Base-by-base conservation (phyloP, 2,329 filamentous ascomycete genomes). In the Penicillium brasilianum region DNA sequence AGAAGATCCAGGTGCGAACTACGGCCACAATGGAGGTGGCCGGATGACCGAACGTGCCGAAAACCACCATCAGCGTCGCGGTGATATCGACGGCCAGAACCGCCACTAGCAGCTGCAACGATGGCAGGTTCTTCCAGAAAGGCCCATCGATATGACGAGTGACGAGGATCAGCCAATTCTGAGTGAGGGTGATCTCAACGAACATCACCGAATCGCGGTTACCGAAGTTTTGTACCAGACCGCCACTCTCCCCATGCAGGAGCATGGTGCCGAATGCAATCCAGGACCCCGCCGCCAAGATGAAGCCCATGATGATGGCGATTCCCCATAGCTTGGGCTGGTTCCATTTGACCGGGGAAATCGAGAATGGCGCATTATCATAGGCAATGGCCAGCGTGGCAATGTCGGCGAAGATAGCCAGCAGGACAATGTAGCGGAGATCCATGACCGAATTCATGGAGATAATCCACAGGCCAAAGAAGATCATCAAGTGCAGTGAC, bases 121-220 rank as follows among this genome's bases (percentile, higher is more conserved):
- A 96, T 62, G 93, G 92, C 61, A 92, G 86, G 25, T 90, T 93
- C 3, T 90, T 93, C 92, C 92, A 96, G 85, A 96, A 94, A 57
- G 92, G 91, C 73, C 92, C 92, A 80, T 93, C 93, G 80, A 92
- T 90, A 84, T 92, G 91, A 68, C 93, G 92, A 67, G 92, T 96
- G 81, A 96, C 94, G 84, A 97, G 96, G 80, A 97, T 97, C 55
- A 96, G 86, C 92, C 93, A 96, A 83, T 96, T 97, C 85, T 96
- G 91, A 62, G 92, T 93, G 57, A 96, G 86, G 13, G 91, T 92
- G 77, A 96, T 91, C 81, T 96, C 87, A 39, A 97, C 88, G 86
- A 96, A 96, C 72, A 97, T 80, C 60, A 96, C 88, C 70, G 88
- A 87, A 70, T 96, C 91, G 58, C 91, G 82, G 75, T 89, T 86